These are phyloP conservation scores for Gyromitra esculenta DNA, from an alignment of 2,329 filamentous ascomycete genomes.

Conservation along the genomic window DNA sequence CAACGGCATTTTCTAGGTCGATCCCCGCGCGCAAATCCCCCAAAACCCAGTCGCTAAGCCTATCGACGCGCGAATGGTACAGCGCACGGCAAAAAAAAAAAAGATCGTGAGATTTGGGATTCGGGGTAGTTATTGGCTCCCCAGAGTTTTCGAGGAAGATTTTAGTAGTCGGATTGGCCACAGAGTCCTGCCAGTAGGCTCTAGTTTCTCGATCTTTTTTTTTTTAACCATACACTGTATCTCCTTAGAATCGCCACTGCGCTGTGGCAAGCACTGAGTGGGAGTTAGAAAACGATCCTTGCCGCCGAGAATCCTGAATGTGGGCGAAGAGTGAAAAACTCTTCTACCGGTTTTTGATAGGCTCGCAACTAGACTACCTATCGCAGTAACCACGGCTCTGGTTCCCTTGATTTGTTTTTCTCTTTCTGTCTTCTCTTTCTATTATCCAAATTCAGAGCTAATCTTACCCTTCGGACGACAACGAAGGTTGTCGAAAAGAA, in stretches of 20 bases:
- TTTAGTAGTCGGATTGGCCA: too few species aligned
- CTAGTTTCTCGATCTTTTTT: too few species aligned
- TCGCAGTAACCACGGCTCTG: slow-evolving; percentile 28
- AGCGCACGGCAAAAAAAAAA: too few species aligned
- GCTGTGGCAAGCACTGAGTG: slow-evolving; percentile 30
- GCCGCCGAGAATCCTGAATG: slow-evolving; percentile 7
- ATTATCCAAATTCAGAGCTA: slow-evolving; percentile 6
- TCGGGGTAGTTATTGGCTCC: too few species aligned
- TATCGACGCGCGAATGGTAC: too few species aligned
- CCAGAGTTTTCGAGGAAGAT: too few species aligned
- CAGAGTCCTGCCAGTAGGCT: too few species aligned
- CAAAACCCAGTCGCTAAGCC: not conserved
- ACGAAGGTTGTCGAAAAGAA: not conserved
- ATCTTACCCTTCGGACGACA: not conserved
- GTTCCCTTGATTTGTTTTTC: slow-evolving; percentile 3
- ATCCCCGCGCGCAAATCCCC: not conserved
- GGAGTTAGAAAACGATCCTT: slow-evolving; percentile 1
- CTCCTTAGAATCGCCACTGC: not conserved
- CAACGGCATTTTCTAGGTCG: not conserved
- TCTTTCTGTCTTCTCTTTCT: slow-evolving; percentile 6
- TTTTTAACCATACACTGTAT: not conserved
- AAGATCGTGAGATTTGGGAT: too few species aligned
- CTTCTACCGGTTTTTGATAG: slow-evolving; percentile 19
- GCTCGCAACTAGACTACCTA: slow-evolving; percentile 31
- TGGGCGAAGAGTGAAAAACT: slow-evolving; percentile 7